Percentiles rank a stretch among this genome's conserved stretches.
These are phyloP conservation scores for Aspergillus fischeri DNA, from an alignment of 2,329 filamentous ascomycete species.

Conservation along the genomic window DNA sequence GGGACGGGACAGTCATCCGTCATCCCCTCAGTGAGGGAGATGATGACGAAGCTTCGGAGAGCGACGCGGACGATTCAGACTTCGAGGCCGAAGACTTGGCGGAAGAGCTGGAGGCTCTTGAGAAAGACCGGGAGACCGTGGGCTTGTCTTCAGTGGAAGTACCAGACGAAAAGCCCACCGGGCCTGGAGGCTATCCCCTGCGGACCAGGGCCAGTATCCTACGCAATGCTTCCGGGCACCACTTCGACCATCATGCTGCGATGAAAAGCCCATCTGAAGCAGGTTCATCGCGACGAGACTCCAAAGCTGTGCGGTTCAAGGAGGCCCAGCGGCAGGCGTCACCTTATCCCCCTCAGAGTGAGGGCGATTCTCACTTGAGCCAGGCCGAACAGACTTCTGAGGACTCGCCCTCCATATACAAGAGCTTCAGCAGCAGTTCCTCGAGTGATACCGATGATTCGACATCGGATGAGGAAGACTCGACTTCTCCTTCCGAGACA, in stretches of 20 bases:
- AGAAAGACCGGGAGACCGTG: constrained; percentile 38
- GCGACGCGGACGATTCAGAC: constrained; percentile 28
- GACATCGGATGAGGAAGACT: constrained; percentile 19
- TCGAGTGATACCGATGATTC: constrained; percentile 24
- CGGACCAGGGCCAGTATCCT: constrained; percentile 8
- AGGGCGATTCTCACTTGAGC: constrained; percentile 9
- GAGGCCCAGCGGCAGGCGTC: constrained; percentile 12
- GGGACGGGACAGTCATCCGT: constrained; percentile 35
- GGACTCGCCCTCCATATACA: constrained; percentile 11
- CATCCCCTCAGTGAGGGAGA: constrained; percentile 27
- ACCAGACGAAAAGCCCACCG: constrained; percentile 10
- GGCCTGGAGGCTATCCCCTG: constrained; percentile 6
- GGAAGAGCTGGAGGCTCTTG: constrained; percentile 44
- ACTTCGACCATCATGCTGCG: constrained; percentile 2
- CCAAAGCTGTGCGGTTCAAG: constrained; percentile 34
- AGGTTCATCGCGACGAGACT: constrained; percentile 22
- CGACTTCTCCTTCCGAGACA: constrained; percentile 22
- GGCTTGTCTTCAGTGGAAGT: constrained; percentile 18
- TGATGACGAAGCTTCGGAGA: constrained; percentile 25
- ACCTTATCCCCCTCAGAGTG: constrained; percentile 5
- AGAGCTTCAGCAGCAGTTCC: constrained; percentile 21
- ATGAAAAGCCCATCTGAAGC: constrained; percentile 18
- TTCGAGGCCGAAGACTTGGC: constrained; percentile 36
- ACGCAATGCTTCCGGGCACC: constrained; percentile 5
- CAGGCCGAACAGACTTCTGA: constrained; percentile 13